Evolutionary conservation across 352 stramenopile genomes (phyloP), one percentile per base, ranked within the genome.

Genomic region (Pythium sp.): DNA sequence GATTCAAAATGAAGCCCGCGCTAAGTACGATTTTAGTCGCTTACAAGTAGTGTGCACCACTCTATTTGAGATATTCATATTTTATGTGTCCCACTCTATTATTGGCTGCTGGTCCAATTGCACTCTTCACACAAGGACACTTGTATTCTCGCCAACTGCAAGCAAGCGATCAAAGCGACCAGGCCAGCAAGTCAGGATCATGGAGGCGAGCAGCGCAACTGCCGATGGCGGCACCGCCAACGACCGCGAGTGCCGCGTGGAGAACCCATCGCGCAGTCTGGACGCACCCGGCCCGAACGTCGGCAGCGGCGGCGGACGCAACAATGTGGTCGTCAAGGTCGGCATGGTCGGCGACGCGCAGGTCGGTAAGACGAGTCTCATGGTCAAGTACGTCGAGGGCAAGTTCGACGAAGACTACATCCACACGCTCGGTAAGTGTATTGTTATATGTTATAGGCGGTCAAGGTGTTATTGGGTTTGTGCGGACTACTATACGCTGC

Each of bases 381-480:
- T 98, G 94, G 93, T 98, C 73, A 97, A 98, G 69, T 98, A 98
- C 77, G 93, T 98, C 28, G 92, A 98, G 65, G 93, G 94, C 74
- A 97, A 97, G 78, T 98, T 98, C 73, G 94, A 98, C 75, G 93
- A 98, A 70, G 92, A 98, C 69, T 98, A 98, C 76, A 98, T 98
- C 76, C 94, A 98, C 88, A 98, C 94, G 22, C 79, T 98, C 54
- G 91, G 87, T 94, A 77, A 57, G 75, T 41, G 46, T n/a, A 24
- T 30, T 46, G 22, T 9, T 51, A 8, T 1, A 30, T 54, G 20
- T 2, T 54, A 24, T 41, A 22, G 20, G 14, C 2, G 15, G 11
- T 9, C 8, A 9, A 6, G 4, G 20, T 36, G 12, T 7, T 2
- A 18, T 15, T 26, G 6, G 14, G 24, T 28, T 36, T 75, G 12